These are phyloP conservation scores for Bromus sterilis DNA, from an alignment of 176 grass and related monocot genomes.

Conservation along the genomic window DNA sequence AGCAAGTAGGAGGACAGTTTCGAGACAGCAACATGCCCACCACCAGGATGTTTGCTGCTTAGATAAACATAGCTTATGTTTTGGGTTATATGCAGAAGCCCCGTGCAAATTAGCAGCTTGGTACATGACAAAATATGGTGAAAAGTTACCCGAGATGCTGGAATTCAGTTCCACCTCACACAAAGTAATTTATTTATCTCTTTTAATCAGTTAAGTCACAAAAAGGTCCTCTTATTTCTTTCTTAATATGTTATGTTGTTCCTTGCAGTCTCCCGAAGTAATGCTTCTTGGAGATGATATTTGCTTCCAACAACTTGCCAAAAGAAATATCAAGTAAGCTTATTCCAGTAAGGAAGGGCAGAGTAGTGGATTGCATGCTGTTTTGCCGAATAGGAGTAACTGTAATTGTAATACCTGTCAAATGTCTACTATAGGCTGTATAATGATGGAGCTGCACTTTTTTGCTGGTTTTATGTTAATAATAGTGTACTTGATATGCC, in stretches of 20 bases:
- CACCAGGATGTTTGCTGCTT: constrained; percentile 1
- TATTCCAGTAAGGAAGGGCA: constrained; percentile 9
- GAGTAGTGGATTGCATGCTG: neutral
- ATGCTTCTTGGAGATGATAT: constrained; percentile 10
- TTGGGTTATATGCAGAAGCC: constrained; percentile 4
- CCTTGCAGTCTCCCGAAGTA: constrained; percentile 19
- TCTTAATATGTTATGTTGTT: neutral
- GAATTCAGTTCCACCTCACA: neutral
- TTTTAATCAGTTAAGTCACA: constrained; percentile 13
- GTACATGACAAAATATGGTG: neutral
- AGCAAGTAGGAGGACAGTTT: neutral
- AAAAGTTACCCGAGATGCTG: neutral
- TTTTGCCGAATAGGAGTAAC: constrained; percentile 11
- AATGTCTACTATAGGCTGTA: neutral
- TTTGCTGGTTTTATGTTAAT: constrained; percentile 20
- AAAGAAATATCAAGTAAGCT: constrained; percentile 33
- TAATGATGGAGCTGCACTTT: constrained; percentile 19
- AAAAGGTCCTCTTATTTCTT: neutral
- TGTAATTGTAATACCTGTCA: constrained; percentile 7
- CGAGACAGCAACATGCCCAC: neutral
- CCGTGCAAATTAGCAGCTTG: neutral
- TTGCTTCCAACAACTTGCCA: constrained; percentile 16
- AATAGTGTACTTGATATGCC: neutral
- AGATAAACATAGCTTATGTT: constrained; percentile 6
- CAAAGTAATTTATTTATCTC: constrained; percentile 15